These are phyloP conservation scores for Peronospora destructor DNA, from an alignment of 352 stramenopile species.

Conservation along the genomic window DNA sequence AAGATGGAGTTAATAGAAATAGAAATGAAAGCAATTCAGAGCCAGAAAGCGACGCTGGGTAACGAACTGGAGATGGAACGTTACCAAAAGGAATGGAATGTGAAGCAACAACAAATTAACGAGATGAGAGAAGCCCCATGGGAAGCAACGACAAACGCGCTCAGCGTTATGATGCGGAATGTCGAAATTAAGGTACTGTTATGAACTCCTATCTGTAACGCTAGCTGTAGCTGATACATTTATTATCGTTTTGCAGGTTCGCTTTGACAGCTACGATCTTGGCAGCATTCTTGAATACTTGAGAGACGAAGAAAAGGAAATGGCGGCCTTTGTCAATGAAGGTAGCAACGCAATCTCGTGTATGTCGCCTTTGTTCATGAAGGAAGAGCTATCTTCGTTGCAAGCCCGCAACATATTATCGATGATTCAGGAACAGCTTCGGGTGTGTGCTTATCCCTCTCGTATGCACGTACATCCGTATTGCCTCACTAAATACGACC, in stretches of 20 bases:
- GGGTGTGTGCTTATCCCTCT: slow-evolving; percentile 25
- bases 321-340: slow-evolving; percentile 34
- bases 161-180: slow-evolving; percentile 42
- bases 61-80: slow-evolving; percentile 12
- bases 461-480: not conserved
- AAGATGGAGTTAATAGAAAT: slow-evolving; percentile 31
- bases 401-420: slow-evolving; percentile 25
- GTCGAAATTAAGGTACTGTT: slow-evolving; percentile 50
- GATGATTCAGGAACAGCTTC: slow-evolving; percentile 34
- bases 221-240: slow-evolving; percentile 1
- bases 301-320: slow-evolving; percentile 33
- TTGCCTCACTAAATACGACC: not conserved
- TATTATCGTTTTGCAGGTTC: slow-evolving; percentile 22
- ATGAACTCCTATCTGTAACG: not conserved
- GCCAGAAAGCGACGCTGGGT: slow-evolving; percentile 8
- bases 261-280: slow-evolving; percentile 36
- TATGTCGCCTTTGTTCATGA: slow-evolving; percentile 34
- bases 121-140: slow-evolving; percentile 32
- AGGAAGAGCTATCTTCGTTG: slow-evolving; percentile 23
- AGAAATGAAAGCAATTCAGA: slow-evolving; percentile 26
- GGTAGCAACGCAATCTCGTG: slow-evolving; percentile 26
- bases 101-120: slow-evolving; percentile 32
- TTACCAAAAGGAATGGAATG: slow-evolving; percentile 34
- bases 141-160: slow-evolving; percentile 27
- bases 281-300: slow-evolving; percentile 28